A percentile compares a stretch with the other conserved stretches of the same genome.
Evolutionary conservation across 164 flowering plant genomes (phyloP).

Genomic region (Vitis labrusca): DNA sequence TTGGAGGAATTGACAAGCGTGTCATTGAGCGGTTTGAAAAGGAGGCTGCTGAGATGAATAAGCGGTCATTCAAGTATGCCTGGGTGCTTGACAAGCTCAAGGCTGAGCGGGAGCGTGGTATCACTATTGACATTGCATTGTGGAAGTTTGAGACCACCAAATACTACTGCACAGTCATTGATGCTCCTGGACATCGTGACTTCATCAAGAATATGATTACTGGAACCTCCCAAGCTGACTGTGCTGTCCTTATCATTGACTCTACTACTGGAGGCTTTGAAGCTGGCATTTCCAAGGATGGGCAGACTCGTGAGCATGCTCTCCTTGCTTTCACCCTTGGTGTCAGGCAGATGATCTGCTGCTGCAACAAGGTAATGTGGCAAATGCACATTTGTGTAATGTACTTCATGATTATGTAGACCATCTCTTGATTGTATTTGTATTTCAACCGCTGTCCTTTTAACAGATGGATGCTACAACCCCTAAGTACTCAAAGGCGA

Average conservation of each 20-base stretch:
- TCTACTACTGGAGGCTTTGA: slow-evolving; percentile 63
- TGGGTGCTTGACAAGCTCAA: slow-evolving; percentile 67
- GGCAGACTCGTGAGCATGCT: slow-evolving; percentile 63
- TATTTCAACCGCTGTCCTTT: neutral
- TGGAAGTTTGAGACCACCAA: slow-evolving; percentile 62
- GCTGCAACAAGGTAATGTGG: slow-evolving; percentile 48
- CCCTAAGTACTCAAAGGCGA: slow-evolving; percentile 59
- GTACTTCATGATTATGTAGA: neutral
- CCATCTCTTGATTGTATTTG: neutral
- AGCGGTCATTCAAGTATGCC: slow-evolving; percentile 59
- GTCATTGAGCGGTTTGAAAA: slow-evolving; percentile 17
- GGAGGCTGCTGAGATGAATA: slow-evolving; percentile 54
- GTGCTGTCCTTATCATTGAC: slow-evolving; percentile 64
- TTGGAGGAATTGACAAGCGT: slow-evolving; percentile 40
- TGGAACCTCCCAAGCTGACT: slow-evolving; percentile 65
- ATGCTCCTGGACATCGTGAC: slow-evolving; percentile 61
- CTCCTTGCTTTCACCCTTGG: slow-evolving; percentile 59
- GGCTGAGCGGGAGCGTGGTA: slow-evolving; percentile 66
- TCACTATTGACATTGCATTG: slow-evolving; percentile 53
- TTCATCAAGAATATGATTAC: slow-evolving; percentile 67
- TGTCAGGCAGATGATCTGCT: slow-evolving; percentile 62
- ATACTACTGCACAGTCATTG: slow-evolving; percentile 60
- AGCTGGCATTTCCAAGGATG: slow-evolving; percentile 61
- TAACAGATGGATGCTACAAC: slow-evolving; percentile 61
- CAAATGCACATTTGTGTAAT: neutral